Evolutionary conservation across 2,329 filamentous ascomycete species (phyloP), one percentile per base, ranked within the genome.

Genomic region (Alternaria panax): DNA sequence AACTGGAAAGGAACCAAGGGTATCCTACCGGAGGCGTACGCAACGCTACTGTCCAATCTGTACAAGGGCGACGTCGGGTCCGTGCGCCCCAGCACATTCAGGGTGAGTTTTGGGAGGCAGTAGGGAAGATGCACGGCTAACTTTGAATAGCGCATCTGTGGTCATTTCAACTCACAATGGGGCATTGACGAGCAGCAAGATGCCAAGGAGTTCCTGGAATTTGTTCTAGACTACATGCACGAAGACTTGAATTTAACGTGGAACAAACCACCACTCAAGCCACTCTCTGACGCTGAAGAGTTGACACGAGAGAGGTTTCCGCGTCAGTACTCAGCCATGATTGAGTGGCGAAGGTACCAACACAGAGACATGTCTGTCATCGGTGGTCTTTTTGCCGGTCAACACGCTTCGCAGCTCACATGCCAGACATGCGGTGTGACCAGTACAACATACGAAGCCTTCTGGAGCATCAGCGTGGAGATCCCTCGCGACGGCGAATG

Each of bases 201-300:
- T 72, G 90, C 93, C 2, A 91, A 93, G 65, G 95, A 98, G 71
- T 96, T 96, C 67, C 88, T 94, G 66, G 88, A 88, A 45, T 97
- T 96, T 72, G 78, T 97, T 25, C 84, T 96, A 36, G 88, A 92
- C 53, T 89, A 90, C 65, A 83, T 98, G 12, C 90, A 94, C 68
- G 91, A 95, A 73, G 95, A 99, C 78, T 88, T 96, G 5, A 96
- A 97, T 74, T 79, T 84, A 7, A 84, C 85, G 28, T 90, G 87
- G 81, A 82, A 86, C 61, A 81, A 84, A 53, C 82, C 80, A 2
- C 87, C 85, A 1, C 80, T 90, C 2, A 83, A 84, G 50, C 82
- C 84, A 5, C 79, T 90, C 40, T 88, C 85, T 0, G 82, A 84
- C 16, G 79, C 83, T 25, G 84, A 90, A 70, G 88, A 90, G 74